Percentiles rank a stretch among this genome's conserved stretches.
phyloP scores from a whole-genome alignment of 1,139 yeast genomes.

The Lodderomyces parapsilosis region DNA sequence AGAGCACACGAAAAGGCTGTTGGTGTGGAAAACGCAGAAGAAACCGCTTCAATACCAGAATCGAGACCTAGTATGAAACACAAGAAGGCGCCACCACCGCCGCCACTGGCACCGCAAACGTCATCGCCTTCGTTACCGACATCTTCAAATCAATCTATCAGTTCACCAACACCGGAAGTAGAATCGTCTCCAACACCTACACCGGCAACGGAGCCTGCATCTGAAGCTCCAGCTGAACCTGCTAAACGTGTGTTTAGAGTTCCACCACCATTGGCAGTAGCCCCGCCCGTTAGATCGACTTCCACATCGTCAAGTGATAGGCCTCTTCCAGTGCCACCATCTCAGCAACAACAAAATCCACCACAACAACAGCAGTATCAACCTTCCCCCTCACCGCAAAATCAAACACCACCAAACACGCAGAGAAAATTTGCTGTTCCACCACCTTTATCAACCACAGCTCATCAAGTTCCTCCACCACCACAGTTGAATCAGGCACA shows the following conservation, averaged over 20 bases:
- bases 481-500: constrained; percentile 7
- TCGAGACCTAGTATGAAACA: constrained; percentile 17
- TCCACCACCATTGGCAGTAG: constrained; percentile 29
- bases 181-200: neutral
- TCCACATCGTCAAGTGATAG: constrained; percentile 19
- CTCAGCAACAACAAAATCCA: constrained; percentile 8
- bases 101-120: constrained; percentile 29
- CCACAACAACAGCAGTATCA: constrained; percentile 3
- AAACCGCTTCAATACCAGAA: neutral
- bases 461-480: constrained; percentile 9
- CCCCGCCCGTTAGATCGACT: constrained; percentile 32
- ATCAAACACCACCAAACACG: constrained; percentile 1
- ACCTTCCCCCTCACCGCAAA: neutral
- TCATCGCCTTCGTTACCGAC: constrained; percentile 9
- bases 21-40: constrained; percentile 6
- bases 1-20: constrained; percentile 9
- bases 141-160: constrained; percentile 2
- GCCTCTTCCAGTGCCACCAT: constrained; percentile 6
- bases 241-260: constrained; percentile 23
- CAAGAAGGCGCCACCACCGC: constrained; percentile 49
- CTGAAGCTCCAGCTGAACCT: constrained; percentile 4
- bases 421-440: constrained; percentile 3
- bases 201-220: neutral
- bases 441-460: constrained; percentile 3
- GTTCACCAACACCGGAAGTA: neutral